phyloP scores from a whole-genome alignment of 345 rosid genomes.

The Reutealis trisperma region DNA sequence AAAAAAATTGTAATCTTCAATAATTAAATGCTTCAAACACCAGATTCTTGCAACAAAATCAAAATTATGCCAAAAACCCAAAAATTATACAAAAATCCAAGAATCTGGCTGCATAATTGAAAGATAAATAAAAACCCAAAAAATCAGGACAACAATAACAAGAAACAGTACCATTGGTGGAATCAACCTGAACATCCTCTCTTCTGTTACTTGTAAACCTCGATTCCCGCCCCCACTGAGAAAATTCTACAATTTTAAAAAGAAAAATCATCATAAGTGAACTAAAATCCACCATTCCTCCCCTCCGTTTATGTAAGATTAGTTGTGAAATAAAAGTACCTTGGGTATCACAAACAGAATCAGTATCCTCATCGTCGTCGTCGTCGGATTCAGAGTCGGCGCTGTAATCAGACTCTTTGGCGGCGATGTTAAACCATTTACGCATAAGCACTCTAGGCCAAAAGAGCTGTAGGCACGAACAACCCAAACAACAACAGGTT shows the following conservation, averaged over 20 bases:
- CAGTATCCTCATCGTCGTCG: conserved; percentile 18
- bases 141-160: background rate
- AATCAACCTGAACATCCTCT: conserved; percentile 39
- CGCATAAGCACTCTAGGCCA: conserved; percentile 82
- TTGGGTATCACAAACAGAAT: conserved; percentile 49
- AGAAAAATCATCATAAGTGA: background rate
- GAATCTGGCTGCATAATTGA: background rate
- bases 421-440: conserved; percentile 73
- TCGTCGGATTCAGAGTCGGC: conserved; percentile 59
- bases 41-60: background rate
- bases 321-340: conserved; percentile 23
- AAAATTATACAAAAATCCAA: too few relatives aligned
- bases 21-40: background rate
- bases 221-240: conserved; percentile 22
- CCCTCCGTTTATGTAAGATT: too few relatives aligned
- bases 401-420: conserved; percentile 69
- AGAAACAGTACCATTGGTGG: conserved; percentile 35
- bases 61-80: background rate
- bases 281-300: background rate
- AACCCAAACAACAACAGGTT: conserved; percentile 71
- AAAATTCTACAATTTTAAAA: conserved; percentile 21
- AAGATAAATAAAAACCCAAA: background rate
- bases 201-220: conserved; percentile 28
- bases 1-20: too few relatives aligned
- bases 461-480: conserved; percentile 75